phyloP scores from a whole-genome alignment of 306 rosid species.

The Prunus armeniaca region DNA sequence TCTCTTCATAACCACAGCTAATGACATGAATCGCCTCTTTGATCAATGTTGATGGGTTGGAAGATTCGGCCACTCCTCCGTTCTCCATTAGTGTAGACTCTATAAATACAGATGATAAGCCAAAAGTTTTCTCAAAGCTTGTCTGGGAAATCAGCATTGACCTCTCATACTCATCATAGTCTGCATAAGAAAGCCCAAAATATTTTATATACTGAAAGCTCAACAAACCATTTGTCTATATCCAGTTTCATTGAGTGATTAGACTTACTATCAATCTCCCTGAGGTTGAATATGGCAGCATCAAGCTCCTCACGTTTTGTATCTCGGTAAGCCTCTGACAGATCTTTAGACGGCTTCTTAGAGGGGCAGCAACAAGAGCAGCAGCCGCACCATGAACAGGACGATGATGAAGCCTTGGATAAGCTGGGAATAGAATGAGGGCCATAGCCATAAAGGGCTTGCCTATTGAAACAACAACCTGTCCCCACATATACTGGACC shows the following conservation, averaged over 20 bases:
- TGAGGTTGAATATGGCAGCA: constrained; percentile 93
- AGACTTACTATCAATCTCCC: constrained; percentile 82
- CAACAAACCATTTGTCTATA: constrained; percentile 8
- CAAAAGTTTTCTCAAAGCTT: constrained; percentile 98
- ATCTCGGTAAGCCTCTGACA: constrained; percentile 69
- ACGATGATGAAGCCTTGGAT: constrained; percentile 60
- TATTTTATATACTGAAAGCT: constrained; percentile 23
- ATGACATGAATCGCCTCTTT: constrained; percentile 98
- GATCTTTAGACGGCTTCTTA: constrained; percentile 72
- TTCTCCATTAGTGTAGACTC: constrained; percentile 96
- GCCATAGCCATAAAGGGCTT: constrained; percentile 96
- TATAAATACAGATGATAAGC: constrained; percentile 84
- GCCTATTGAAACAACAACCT: constrained; percentile 89
- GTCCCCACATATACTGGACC: constrained; percentile 99
- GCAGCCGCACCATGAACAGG: constrained; percentile 64
- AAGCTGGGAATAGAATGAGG: constrained; percentile 84
- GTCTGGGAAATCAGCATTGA: constrained; percentile 95
- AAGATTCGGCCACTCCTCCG: constrained; percentile 89
- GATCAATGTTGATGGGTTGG: constrained; percentile 72
- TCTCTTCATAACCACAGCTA: constrained; percentile 93
- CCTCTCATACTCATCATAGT: constrained; percentile 89
- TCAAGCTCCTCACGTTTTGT: constrained; percentile 91
- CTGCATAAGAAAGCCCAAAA: constrained; percentile 42
- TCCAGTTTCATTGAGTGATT: constrained; percentile 9
- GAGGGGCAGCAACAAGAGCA: constrained; percentile 81